These are phyloP conservation scores for Elsinoe fawcettii DNA, from an alignment of 2,329 filamentous ascomycete genomes.

Conservation along the genomic window DNA sequence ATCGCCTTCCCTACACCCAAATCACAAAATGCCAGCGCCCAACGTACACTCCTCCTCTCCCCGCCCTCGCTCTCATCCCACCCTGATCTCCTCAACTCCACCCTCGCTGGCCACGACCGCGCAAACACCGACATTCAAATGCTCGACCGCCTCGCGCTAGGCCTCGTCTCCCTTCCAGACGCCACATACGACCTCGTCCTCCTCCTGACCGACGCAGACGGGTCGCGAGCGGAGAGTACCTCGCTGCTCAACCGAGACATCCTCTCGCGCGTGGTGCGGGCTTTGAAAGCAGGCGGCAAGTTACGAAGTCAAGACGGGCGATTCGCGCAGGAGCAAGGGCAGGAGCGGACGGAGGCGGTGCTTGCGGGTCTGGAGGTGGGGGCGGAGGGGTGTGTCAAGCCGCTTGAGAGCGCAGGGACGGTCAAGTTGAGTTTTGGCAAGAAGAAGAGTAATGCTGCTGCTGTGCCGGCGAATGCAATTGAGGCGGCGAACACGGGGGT, in stretches of 20 bases:
- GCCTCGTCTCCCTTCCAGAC: slow-evolving; percentile 67
- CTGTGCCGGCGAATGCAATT: slow-evolving; percentile 29
- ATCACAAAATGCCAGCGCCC: slow-evolving; percentile 24
- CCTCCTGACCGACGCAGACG: slow-evolving; percentile 71
- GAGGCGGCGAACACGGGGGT: slow-evolving; percentile 25
- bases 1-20: slow-evolving; percentile 23
- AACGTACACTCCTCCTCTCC: slow-evolving; percentile 73
- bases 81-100: slow-evolving; percentile 63
- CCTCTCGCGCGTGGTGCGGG: slow-evolving; percentile 59
- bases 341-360: slow-evolving; percentile 68
- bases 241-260: slow-evolving; percentile 60
- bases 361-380: slow-evolving; percentile 65
- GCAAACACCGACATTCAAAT: slow-evolving; percentile 83
- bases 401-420: slow-evolving; percentile 25
- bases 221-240: slow-evolving; percentile 55
- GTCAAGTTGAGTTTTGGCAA: slow-evolving; percentile 54
- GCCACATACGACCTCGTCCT: slow-evolving; percentile 78
- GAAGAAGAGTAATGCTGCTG: slow-evolving; percentile 45
- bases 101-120: slow-evolving; percentile 68
- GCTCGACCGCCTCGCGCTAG: slow-evolving; percentile 84
- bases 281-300: slow-evolving; percentile 61
- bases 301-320: slow-evolving; percentile 62
- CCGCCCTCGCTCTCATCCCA: slow-evolving; percentile 84
- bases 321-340: slow-evolving; percentile 39
- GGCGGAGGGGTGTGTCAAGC: slow-evolving; percentile 62